Base-by-base conservation (phyloP, 345 rosid genomes). In the Triadica sebifera region DNA sequence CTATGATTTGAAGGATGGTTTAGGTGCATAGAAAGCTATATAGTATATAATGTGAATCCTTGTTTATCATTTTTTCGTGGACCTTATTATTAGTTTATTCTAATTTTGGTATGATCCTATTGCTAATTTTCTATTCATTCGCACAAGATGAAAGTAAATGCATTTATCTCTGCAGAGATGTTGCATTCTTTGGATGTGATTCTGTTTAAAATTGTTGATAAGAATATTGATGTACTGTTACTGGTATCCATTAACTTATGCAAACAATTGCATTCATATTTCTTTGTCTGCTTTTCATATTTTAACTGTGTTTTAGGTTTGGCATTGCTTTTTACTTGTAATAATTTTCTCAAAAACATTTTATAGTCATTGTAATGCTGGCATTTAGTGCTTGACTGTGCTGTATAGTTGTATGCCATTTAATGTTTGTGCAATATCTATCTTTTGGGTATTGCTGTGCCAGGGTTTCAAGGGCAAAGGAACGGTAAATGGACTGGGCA, bases 381-480 rank as follows among this genome's bases (percentile, higher is more conserved):
- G 7, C 53, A 22, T 70, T 41, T 22, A 57, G 39, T 20, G 22
- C 56, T 70, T 39, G 51, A 16, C 7, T 57, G 20, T 57, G 22
- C 56, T 12, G 64, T 49, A 34, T 50, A 9, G 6, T 74, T 12
- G 8, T 24, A 38, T 64, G 9, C 6, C 56, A 39, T 50, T 61
- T 17, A 34, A 62, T 46, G 9, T 46, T 47, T 22, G 19, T 39
- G 38, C 41, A 47, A 29, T 29, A 29, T 29, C 34, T 29, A 6
- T 43, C 24, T 69, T 38, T 76, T 50, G 74, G 20, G n/a, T 51
- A 60, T 77, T 69, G 81, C 78, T 61, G 65, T 47, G 74, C 76
- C 89, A 83, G 82, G 77, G 77, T 60, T 59, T 61, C 79, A 75
- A 82, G 77, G 85, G 76, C 17, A 72, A 73, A 73, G 81, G 81